A percentile compares a stretch with the other conserved stretches of the same genome.
These are phyloP conservation scores for Solanum okadae DNA, from an alignment of 257 asterid species.

Conservation along the genomic window DNA sequence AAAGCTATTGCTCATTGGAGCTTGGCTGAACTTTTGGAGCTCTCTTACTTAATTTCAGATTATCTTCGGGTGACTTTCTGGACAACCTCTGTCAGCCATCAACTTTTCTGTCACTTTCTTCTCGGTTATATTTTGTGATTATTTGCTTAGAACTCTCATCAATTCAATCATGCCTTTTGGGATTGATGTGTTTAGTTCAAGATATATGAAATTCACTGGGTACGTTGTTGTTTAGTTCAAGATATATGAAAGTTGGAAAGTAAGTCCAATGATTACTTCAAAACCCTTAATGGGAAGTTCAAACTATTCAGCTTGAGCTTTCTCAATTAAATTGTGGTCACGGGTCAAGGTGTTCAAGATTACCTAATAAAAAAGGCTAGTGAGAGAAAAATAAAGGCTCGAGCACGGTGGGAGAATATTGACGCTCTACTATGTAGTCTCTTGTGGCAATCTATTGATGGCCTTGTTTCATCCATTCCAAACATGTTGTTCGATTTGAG, in stretches of 20 bases:
- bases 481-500: neutral
- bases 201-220: neutral
- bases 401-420: neutral
- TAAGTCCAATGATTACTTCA: neutral
- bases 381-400: neutral
- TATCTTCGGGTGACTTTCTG: neutral
- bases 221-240: neutral
- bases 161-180: neutral
- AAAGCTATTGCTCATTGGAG: neutral
- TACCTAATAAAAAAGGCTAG: neutral
- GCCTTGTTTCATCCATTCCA: neutral
- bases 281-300: neutral
- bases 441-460: neutral
- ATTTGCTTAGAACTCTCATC: neutral
- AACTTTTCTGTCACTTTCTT: neutral
- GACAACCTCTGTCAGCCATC: neutral
- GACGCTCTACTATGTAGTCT: neutral
- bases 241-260: neutral
- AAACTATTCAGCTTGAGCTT: neutral
- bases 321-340: neutral
- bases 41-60: neutral
- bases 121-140: neutral
- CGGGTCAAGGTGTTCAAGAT: neutral
- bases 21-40: neutral
- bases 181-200: neutral